These are phyloP conservation scores for Syzygium malaccense DNA, from an alignment of 441 rosid genomes.

Conservation along the genomic window DNA sequence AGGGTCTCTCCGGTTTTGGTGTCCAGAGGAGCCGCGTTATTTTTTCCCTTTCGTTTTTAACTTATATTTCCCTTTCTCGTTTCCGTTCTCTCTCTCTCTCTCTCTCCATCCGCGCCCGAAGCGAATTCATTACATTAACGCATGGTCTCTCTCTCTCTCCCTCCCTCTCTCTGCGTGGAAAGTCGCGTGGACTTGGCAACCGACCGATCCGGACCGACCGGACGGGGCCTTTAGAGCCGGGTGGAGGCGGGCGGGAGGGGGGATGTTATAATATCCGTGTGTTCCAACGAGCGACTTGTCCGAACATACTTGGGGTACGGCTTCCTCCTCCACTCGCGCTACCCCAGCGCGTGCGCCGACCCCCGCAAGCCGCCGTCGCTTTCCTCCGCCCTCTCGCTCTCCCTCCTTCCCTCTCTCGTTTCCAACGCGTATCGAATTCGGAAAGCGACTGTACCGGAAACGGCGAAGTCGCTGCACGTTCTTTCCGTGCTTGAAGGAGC, in stretches of 20 bases:
- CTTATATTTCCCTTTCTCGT: background rate
- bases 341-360: background rate
- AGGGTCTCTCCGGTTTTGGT: slow-evolving; percentile 32
- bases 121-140: background rate
- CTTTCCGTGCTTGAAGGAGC: background rate
- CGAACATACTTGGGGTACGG: background rate
- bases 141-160: too few species aligned
- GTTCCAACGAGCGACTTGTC: background rate
- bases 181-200: background rate
- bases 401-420: background rate
- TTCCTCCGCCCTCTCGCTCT: background rate
- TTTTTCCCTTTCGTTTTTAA: slow-evolving; percentile 3
- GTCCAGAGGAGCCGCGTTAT: slow-evolving; percentile 34
- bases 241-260: background rate
- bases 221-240: background rate
- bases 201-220: background rate
- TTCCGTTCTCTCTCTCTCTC: background rate
- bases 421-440: background rate
- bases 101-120: background rate
- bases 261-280: background rate
- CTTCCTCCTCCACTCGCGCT: background rate
- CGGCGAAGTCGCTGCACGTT: background rate
- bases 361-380: background rate
- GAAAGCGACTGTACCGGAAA: background rate
- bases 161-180: too few species aligned